A percentile compares a stretch with the other conserved stretches of the same genome.
phyloP scores from a whole-genome alignment of 164 flowering plant species.

The Tetrastigma voinierianum region DNA sequence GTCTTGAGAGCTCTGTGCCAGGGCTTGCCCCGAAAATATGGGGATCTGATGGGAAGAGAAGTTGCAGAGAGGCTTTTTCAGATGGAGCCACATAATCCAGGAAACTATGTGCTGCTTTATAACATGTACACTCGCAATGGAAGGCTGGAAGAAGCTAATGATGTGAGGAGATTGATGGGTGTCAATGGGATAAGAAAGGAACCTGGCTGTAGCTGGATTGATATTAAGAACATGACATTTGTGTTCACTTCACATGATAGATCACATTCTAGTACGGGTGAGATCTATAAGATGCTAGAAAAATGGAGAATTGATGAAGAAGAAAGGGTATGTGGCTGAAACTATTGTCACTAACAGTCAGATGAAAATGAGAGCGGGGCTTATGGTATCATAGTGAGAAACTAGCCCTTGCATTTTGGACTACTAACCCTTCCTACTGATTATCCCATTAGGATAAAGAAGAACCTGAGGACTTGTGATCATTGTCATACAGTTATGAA shows the following conservation, averaged over 20 bases:
- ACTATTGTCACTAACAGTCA: conserved; percentile 30
- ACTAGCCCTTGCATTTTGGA: conserved; percentile 46
- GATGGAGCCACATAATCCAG: conserved; percentile 61
- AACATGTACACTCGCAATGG: conserved; percentile 51
- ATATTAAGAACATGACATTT: conserved; percentile 37
- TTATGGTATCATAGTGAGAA: conserved; percentile 48
- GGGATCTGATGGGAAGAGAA: conserved; percentile 54
- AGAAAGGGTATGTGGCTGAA: conserved; percentile 42
- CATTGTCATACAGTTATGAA: conserved; percentile 58
- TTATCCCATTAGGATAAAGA: conserved; percentile 48
- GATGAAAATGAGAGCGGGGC: conserved; percentile 32
- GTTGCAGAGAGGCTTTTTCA: conserved; percentile 52
- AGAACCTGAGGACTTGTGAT: conserved; percentile 53
- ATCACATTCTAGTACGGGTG: conserved; percentile 37
- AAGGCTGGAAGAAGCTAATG: conserved; percentile 48
- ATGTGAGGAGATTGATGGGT: conserved; percentile 55
- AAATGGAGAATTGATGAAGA: conserved; percentile 30
- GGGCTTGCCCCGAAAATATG: conserved; percentile 52
- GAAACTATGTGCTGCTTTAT: conserved; percentile 59
- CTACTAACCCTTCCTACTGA: conserved; percentile 29
- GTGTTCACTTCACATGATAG: conserved; percentile 51
- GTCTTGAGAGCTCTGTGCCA: conserved; percentile 71
- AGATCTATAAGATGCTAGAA: conserved; percentile 39
- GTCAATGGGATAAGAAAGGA: conserved; percentile 45
- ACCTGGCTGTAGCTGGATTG: conserved; percentile 69